Conservation (phyloP, 768 basidiomycete species). For the Guyanaporus albipodus region DNA sequence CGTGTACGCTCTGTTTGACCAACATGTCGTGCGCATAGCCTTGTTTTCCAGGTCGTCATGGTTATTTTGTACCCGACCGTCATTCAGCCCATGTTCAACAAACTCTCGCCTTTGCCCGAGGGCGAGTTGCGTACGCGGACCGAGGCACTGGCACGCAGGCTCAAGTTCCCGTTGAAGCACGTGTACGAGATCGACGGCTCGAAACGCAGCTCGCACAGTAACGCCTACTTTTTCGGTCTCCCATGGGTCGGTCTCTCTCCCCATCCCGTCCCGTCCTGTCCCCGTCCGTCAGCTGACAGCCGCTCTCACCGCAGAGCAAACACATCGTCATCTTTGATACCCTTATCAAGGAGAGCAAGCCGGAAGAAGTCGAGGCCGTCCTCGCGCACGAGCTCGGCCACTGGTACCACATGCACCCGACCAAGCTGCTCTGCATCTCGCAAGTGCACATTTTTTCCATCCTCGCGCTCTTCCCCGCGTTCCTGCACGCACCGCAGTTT, state of each 20-base stretch:
- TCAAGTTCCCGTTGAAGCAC: conserved; percentile 92
- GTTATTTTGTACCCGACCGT: conserved; percentile 78
- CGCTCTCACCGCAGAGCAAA: conserved; percentile 55
- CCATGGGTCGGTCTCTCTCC: conserved; percentile 66
- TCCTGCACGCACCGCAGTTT: conserved; percentile 76
- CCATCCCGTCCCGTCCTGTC: neutral
- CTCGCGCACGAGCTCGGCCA: conserved; percentile 96
- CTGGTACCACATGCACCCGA: conserved; percentile 91
- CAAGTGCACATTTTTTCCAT: conserved; percentile 88
- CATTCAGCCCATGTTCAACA: conserved; percentile 97
- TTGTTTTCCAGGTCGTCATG: conserved; percentile 81
- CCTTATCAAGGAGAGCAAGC: conserved; percentile 83
- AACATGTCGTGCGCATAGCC: conserved; percentile 36
- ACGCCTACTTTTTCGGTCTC: conserved; percentile 98
- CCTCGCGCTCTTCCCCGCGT: conserved; percentile 85
- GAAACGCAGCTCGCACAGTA: conserved; percentile 91
- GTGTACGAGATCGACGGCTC: conserved; percentile 97
- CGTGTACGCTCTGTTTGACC: neutral
- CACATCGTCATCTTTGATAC: conserved; percentile 98
- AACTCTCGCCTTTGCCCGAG: conserved; percentile 77
- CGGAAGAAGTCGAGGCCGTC: conserved; percentile 96
- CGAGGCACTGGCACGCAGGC: conserved; percentile 69
- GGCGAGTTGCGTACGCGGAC: conserved; percentile 78
- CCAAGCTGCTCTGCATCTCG: conserved; percentile 80
- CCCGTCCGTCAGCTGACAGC: neutral